Evolutionary conservation across 805 yeast species (phyloP).

Genomic region (Wickerhamomyces queroliae): DNA sequence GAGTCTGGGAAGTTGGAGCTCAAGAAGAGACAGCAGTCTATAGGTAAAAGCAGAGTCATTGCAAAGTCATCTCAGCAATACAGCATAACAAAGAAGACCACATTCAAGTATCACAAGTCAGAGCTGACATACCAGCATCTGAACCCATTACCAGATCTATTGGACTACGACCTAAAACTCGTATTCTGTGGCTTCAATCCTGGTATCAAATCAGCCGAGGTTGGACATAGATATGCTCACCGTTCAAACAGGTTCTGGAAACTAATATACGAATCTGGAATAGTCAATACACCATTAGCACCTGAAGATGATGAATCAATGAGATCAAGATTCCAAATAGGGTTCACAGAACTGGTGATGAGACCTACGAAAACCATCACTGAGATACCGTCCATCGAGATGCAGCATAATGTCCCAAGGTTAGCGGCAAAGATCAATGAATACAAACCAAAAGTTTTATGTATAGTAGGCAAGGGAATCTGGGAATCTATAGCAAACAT

Average conservation of each 20-base stretch:
- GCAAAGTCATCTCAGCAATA: background rate
- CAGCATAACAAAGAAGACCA: background rate
- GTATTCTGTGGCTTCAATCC: conserved; percentile 74
- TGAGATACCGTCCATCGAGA: conserved; percentile 48
- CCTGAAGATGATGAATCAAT: conserved; percentile 33
- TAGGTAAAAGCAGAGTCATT: background rate
- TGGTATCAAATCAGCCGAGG: conserved; percentile 51
- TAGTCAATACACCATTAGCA: conserved; percentile 29
- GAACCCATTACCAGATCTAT: conserved; percentile 20
- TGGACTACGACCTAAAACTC: conserved; percentile 24
- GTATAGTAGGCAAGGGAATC: conserved; percentile 69
- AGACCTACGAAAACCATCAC: conserved; percentile 56
- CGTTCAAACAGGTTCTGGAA: conserved; percentile 65
- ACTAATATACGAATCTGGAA: conserved; percentile 45
- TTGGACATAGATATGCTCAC: conserved; percentile 73
- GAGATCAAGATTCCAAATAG: conserved; percentile 39
- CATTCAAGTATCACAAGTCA: conserved; percentile 9
- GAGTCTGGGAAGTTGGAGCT: background rate
- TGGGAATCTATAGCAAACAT: conserved; percentile 53
- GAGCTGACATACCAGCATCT: conserved; percentile 8
- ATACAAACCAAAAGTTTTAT: conserved; percentile 36
- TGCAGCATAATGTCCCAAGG: conserved; percentile 47
- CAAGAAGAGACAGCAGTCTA: background rate
- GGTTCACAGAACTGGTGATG: conserved; percentile 66
- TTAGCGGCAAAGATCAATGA: conserved; percentile 38